A percentile compares a stretch with the other conserved stretches of the same genome.
phyloP scores from a whole-genome alignment of 176 grass and related monocot species.

The Musa acuminata region DNA sequence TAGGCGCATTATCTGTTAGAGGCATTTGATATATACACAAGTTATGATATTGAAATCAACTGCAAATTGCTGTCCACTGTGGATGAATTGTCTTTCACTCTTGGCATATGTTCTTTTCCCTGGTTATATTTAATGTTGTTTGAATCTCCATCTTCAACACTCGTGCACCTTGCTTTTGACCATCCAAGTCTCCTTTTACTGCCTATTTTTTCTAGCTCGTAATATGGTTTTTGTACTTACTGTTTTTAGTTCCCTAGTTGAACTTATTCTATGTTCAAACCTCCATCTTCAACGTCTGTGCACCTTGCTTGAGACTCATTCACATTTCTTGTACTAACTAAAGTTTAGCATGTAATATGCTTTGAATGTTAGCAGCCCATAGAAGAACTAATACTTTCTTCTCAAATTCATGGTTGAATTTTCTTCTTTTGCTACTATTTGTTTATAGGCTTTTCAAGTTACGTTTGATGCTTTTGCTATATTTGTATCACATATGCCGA shows the following conservation, averaged over 20 bases:
- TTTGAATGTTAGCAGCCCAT: background rate
- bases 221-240: background rate
- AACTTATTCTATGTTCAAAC: background rate
- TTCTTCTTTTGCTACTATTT: background rate
- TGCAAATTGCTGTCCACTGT: no score
- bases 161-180: no score
- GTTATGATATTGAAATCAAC: no score
- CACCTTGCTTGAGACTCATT: background rate
- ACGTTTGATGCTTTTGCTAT: background rate
- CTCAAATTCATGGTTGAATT: background rate
- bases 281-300: background rate
- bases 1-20: no score
- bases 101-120: no score
- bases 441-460: background rate
- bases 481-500: background rate
- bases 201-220: no score
- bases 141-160: no score
- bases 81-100: no score
- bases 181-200: no score
- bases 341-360: background rate
- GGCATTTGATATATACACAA: no score
- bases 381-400: background rate
- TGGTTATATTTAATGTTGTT: no score
- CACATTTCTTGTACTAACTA: background rate
- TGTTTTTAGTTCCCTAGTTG: background rate